Evolutionary conservation across 805 yeast species (phyloP).

Genomic region (Lachancea quebecensis): DNA sequence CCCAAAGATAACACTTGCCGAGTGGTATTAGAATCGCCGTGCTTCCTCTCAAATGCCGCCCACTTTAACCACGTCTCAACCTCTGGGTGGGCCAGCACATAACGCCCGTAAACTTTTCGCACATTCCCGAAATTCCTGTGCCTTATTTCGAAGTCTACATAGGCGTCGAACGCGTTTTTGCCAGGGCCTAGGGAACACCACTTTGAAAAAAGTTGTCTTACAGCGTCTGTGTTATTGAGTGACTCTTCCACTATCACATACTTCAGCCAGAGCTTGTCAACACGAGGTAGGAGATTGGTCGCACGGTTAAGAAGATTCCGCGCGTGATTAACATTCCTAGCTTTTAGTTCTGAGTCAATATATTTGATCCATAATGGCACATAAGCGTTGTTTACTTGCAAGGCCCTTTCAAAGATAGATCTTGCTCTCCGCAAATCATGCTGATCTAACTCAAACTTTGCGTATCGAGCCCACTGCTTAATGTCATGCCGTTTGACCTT

Average conservation of each 20-base stretch:
- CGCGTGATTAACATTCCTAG: conserved; percentile 77
- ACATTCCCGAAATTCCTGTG: conserved; percentile 52
- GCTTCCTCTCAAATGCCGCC: conserved; percentile 60
- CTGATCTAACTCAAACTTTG: conserved; percentile 77
- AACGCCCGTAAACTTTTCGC: conserved; percentile 51
- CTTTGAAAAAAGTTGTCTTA: conserved; percentile 58
- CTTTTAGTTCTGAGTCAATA: conserved; percentile 66
- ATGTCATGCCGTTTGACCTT: conserved; percentile 74
- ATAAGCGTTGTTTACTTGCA: conserved; percentile 66
- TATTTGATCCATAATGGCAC: conserved; percentile 85
- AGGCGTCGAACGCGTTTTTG: conserved; percentile 65
- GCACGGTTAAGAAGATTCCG: conserved; percentile 78
- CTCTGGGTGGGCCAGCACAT: conserved; percentile 45
- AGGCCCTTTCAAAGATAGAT: conserved; percentile 80
- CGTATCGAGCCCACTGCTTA: conserved; percentile 90
- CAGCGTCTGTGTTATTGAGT: conserved; percentile 53
- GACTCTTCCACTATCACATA: conserved; percentile 80
- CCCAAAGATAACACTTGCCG: conserved; percentile 64
- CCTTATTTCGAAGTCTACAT: conserved; percentile 63
- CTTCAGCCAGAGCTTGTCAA: conserved; percentile 80
- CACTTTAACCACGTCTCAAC: conserved; percentile 65
- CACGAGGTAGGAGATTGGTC: conserved; percentile 62
- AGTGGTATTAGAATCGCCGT: conserved; percentile 40
- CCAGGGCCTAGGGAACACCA: conserved; percentile 81
- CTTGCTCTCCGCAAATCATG: conserved; percentile 74